Conservation (phyloP, 164 flowering plant genomes). For the Chimonanthus praecox region DNA sequence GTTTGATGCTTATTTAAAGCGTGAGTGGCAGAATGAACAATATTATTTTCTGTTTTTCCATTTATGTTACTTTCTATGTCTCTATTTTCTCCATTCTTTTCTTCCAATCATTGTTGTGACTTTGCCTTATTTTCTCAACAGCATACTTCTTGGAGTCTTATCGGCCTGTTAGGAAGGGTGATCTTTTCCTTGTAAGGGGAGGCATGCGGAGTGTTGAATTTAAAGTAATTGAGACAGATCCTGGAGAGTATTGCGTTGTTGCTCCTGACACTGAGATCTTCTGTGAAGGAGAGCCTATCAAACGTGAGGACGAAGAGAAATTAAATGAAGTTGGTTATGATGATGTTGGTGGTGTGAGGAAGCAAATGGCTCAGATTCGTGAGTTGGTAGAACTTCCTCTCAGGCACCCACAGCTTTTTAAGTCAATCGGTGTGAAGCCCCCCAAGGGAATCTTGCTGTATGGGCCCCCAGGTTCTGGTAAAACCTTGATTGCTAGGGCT, state of each 20-base stretch:
- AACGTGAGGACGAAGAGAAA: conserved; percentile 60
- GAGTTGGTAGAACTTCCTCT: conserved; percentile 69
- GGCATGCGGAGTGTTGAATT: conserved; percentile 71
- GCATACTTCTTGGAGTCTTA: conserved; percentile 63
- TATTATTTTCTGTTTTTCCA: not conserved
- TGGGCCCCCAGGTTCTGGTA: conserved; percentile 34
- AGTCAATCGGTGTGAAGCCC: conserved; percentile 40
- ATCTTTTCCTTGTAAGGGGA: conserved; percentile 61
- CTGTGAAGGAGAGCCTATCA: conserved; percentile 64
- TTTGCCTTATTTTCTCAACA: conserved; percentile 20
- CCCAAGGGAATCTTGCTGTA: conserved; percentile 28
- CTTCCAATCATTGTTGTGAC: not conserved
- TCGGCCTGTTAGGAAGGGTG: conserved; percentile 65
- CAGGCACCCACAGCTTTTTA: conserved; percentile 67
- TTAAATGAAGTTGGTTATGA: conserved; percentile 65
- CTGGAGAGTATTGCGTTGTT: conserved; percentile 65
- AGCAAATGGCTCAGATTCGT: conserved; percentile 76
- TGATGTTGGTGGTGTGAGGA: conserved; percentile 75
- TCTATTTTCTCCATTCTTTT: not conserved
- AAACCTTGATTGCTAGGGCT: conserved; percentile 31
- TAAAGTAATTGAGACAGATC: conserved; percentile 60
- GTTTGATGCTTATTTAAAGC: conserved; percentile 20
- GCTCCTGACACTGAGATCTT: conserved; percentile 68
- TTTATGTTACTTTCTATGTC: not conserved
- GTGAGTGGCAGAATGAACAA: conserved; percentile 5